phyloP scores from a whole-genome alignment of 2,329 filamentous ascomycete genomes.

The Scedosporium minutisporum region DNA sequence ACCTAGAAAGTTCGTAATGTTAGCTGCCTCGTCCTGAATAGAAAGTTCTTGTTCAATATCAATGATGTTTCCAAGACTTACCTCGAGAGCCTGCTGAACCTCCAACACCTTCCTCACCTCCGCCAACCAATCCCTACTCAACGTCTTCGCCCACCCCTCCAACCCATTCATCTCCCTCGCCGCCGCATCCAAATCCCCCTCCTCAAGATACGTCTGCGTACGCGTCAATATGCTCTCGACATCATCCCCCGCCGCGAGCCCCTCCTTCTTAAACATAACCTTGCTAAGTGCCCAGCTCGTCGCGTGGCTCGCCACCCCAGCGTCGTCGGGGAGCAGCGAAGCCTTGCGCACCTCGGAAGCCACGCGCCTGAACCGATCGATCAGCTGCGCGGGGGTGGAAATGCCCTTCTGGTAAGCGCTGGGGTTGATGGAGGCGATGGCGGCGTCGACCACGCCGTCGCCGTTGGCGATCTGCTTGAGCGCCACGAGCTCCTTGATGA shows the following conservation, averaged over 20 bases:
- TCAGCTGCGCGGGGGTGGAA: conserved; percentile 70
- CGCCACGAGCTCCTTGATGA: conserved; percentile 85
- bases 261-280: conserved; percentile 91
- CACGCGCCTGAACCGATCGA: conserved; percentile 92
- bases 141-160: conserved; percentile 86
- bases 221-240: conserved; percentile 89
- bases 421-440: conserved; percentile 94
- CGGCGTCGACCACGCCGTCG: conserved; percentile 79
- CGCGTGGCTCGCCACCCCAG: conserved; percentile 87
- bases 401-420: conserved; percentile 87
- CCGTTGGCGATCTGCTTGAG: conserved; percentile 84
- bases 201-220: conserved; percentile 82
- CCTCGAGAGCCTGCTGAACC: conserved; percentile 91
- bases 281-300: conserved; percentile 86
- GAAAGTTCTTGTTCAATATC: neutral
- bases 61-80: conserved; percentile 23
- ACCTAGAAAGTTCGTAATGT: conserved; percentile 42
- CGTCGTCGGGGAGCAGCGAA: conserved; percentile 81
- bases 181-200: conserved; percentile 83
- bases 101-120: conserved; percentile 90
- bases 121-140: conserved; percentile 86
- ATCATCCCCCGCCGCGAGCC: conserved; percentile 71
- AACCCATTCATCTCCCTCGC: conserved; percentile 92
- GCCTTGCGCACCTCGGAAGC: conserved; percentile 91
- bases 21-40: conserved; percentile 14